A percentile compares a stretch with the other conserved stretches of the same genome.
Conservation (phyloP, 225 moss, liverwort and hornwort genomes). For the Thuidium tamariscinum region DNA sequence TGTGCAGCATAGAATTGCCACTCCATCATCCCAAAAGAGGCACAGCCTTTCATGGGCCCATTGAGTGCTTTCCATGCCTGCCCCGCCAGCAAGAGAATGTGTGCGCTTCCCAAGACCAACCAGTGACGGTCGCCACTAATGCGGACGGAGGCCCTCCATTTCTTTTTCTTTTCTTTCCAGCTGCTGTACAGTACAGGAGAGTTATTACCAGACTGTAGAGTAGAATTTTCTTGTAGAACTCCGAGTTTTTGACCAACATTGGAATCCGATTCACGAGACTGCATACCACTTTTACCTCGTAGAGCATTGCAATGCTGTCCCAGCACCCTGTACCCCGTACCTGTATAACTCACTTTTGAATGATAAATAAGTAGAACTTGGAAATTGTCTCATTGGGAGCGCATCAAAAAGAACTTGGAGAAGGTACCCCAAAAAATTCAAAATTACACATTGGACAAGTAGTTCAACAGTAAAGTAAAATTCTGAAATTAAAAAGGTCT, state of each 20-base stretch:
- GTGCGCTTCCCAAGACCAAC: neutral
- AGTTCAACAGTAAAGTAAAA: too few species aligned
- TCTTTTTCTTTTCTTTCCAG: neutral
- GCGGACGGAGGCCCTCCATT: neutral
- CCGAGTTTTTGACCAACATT: neutral
- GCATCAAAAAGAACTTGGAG: too few species aligned
- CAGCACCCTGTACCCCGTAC: too few species aligned
- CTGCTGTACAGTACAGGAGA: neutral
- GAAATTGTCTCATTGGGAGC: too few species aligned
- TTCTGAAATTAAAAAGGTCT: too few species aligned
- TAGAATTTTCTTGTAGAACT: neutral
- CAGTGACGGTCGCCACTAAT: constrained; percentile 7
- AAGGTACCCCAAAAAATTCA: too few species aligned
- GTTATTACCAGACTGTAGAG: neutral
- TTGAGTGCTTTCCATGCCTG: neutral
- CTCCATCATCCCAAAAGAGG: neutral
- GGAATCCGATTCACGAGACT: neutral
- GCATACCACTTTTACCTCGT: too few species aligned
- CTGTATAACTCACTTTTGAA: too few species aligned
- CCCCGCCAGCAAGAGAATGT: neutral
- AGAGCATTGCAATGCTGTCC: too few species aligned
- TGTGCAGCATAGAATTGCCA: neutral
- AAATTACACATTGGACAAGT: too few species aligned
- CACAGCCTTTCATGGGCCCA: neutral
- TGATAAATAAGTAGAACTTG: too few species aligned